A percentile compares a stretch with the other conserved stretches of the same genome.
phyloP scores from a whole-genome alignment of 495 filamentous ascomycete genomes.

The Xylaria curta region DNA sequence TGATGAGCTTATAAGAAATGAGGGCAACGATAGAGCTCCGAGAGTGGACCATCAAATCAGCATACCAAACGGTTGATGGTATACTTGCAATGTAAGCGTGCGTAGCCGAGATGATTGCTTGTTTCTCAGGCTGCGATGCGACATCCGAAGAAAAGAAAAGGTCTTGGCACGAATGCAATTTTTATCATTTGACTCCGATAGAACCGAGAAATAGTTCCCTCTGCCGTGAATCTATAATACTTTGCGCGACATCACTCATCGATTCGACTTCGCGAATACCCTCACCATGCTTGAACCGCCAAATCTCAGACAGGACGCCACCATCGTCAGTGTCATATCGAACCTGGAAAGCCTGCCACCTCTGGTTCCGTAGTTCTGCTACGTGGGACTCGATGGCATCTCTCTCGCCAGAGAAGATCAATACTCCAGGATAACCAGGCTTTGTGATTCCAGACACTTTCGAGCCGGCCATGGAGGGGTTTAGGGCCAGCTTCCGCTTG shows the following conservation, averaged over 20 bases:
- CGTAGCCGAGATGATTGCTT: not conserved
- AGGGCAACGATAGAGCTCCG: not conserved
- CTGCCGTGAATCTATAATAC: conserved; percentile 16
- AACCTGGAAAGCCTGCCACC: conserved; percentile 30
- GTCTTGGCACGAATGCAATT: not conserved
- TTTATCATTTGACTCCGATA: conserved; percentile 27
- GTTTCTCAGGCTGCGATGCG: not conserved
- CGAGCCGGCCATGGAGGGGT: conserved; percentile 6
- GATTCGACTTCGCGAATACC: conserved; percentile 25
- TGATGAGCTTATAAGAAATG: not conserved
- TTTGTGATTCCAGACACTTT: conserved; percentile 24
- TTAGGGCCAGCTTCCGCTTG: conserved; percentile 29
- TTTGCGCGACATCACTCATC: conserved; percentile 24
- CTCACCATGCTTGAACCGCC: conserved; percentile 25
- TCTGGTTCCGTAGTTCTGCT: conserved; percentile 24
- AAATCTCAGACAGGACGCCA: conserved; percentile 4
- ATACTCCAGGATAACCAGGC: conserved; percentile 27
- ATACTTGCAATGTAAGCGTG: not conserved
- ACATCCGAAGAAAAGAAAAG: not conserved
- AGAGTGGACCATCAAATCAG: not conserved
- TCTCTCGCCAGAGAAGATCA: conserved; percentile 26
- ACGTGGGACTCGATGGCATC: conserved; percentile 22
- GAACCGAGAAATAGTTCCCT: conserved; percentile 19
- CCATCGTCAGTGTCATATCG: conserved; percentile 26
- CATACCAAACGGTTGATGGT: not conserved